These are phyloP conservation scores for Bassia scoparia DNA, from an alignment of 148 eudicot species.

Conservation along the genomic window DNA sequence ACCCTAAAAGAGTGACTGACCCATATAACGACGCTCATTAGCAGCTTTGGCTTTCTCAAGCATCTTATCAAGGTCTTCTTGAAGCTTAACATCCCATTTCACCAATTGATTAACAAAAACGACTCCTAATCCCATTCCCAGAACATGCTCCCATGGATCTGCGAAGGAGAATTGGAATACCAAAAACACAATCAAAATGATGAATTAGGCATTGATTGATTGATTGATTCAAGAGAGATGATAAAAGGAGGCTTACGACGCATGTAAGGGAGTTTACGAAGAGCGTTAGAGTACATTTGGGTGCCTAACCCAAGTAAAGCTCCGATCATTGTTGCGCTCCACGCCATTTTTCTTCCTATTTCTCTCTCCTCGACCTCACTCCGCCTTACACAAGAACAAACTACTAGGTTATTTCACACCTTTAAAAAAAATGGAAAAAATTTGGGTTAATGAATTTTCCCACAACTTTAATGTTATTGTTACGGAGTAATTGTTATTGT, in stretches of 20 bases:
- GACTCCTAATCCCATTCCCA: slow-evolving; percentile 92
- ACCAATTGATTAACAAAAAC: slow-evolving; percentile 77
- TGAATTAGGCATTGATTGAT: background rate
- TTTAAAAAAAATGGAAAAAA: too few species aligned
- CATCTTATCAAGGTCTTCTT: slow-evolving; percentile 81
- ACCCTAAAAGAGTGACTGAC: slow-evolving; percentile 29
- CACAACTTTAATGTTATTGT: too few species aligned
- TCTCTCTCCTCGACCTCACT: too few species aligned
- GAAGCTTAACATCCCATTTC: slow-evolving; percentile 77
- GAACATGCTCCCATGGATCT: slow-evolving; percentile 98
- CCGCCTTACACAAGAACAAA: too few species aligned
- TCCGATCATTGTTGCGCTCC: slow-evolving; percentile 82
- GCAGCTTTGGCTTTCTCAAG: slow-evolving; percentile 88
- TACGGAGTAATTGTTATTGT: too few species aligned
- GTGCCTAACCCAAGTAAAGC: slow-evolving; percentile 83
- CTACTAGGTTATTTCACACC: too few species aligned
- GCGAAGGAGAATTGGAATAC: background rate
- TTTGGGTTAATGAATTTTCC: too few species aligned
- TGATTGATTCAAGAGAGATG: background rate
- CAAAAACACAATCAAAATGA: background rate
- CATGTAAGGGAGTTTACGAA: slow-evolving; percentile 97
- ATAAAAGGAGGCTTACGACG: slow-evolving; percentile 51
- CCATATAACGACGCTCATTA: slow-evolving; percentile 90
- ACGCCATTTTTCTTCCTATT: slow-evolving; percentile 75
- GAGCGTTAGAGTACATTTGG: slow-evolving; percentile 97